Evolutionary conservation across 1,284 basidiomycete species (phyloP).

Genomic region (Sporisorium iseilematis-ciliati): DNA sequence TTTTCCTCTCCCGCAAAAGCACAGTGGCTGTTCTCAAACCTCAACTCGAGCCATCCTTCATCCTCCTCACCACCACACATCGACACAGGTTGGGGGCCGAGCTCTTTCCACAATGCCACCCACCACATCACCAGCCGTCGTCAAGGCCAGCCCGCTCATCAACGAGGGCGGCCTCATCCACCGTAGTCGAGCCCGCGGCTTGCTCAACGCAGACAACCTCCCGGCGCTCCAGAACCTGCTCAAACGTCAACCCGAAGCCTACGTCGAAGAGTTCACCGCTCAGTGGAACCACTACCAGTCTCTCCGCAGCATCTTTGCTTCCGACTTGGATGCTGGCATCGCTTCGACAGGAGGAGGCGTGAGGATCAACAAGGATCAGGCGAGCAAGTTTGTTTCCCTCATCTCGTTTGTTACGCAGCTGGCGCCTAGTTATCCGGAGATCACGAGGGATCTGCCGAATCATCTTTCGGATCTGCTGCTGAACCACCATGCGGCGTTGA

Average conservation of each 20-base stretch:
- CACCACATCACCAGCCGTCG: constrained; percentile 42
- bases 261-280: constrained; percentile 96
- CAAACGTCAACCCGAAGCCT: constrained; percentile 87
- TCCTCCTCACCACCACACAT: background rate
- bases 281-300: constrained; percentile 98
- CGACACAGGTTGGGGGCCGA: background rate
- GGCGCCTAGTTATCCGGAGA: constrained; percentile 60
- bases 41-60: background rate
- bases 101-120: constrained; percentile 28
- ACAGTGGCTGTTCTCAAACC: background rate
- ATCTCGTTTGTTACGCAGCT: constrained; percentile 75
- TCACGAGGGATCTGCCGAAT: constrained; percentile 55
- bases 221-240: constrained; percentile 91
- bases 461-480: constrained; percentile 64
- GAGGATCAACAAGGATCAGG: constrained; percentile 60
- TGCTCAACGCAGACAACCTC: constrained; percentile 72
- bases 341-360: constrained; percentile 34
- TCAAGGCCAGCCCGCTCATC: constrained; percentile 52
- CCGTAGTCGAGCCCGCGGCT: constrained; percentile 64
- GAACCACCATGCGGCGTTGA: constrained; percentile 63
- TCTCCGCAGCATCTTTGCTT: constrained; percentile 82
- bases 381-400: constrained; percentile 60
- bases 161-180: constrained; percentile 62
- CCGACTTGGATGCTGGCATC: constrained; percentile 48
- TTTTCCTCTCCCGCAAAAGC: background rate